Evolutionary conservation across 164 flowering plant genomes (phyloP), one percentile per base, ranked within the genome.

Genomic region (Vitis rotundifolia): DNA sequence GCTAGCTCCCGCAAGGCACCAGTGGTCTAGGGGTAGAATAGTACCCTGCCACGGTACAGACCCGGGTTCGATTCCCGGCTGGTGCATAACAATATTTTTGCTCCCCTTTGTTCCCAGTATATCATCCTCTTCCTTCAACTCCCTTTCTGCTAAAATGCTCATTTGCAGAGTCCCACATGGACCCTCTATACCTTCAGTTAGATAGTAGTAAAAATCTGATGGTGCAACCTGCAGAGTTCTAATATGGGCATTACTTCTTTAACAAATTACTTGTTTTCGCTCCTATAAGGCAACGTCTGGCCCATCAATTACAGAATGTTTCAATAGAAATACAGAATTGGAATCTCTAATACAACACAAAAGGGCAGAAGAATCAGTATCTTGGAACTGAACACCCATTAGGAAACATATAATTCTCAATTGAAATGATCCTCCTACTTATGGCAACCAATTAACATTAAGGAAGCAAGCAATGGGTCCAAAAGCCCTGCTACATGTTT

Each of bases 1-100:
- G 0, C 26, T 22, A 0, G 26, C 26, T 22, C 1, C 26, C 0
- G 2, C 26, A 22, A 57, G 75, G 92, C 92, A 88, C 90, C 94
- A 92, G 92, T 92, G 97, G 97, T 91, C 97, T 91, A 90, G 97
- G 90, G 92, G 95, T 89, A 93, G 95, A 93, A 88, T 93, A 91
- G 94, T 89, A 91, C 93, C 98, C 98, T 88, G 97, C 97, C 98
- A 93, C 94, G 94, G 93, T 91, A 89, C 94, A 91, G 95, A 89
- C 95, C 98, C 93, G 97, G 93, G 97, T 93, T 89, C 93, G 91
- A 93, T 91, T 91, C 97, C 97, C 91, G 92, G 94, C 93, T 91
- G 94, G 93, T 88, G 93, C 97, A 93, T 22, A 22, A 2, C 26
- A 22, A 1, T 22, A 1, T 22, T 22, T 22, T 22, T 22, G 2